These are phyloP conservation scores for Malassezia slooffiae DNA, from an alignment of 1,284 basidiomycete genomes.

Conservation along the genomic window DNA sequence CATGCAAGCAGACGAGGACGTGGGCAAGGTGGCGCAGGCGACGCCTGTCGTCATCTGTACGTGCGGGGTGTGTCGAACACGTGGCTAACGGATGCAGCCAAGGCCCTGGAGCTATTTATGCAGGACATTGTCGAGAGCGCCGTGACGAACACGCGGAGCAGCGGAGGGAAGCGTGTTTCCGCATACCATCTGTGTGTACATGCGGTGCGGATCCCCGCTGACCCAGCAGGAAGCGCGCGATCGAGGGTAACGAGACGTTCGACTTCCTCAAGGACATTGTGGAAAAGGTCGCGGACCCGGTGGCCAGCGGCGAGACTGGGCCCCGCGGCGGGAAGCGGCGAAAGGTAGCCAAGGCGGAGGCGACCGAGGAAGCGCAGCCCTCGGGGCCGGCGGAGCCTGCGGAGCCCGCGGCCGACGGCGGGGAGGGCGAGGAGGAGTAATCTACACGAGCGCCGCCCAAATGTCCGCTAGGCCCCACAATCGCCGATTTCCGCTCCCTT, in stretches of 20 bases:
- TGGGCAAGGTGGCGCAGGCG: slow-evolving; percentile 93
- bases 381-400: background rate
- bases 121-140: slow-evolving; percentile 73
- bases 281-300: slow-evolving; percentile 76
- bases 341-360: slow-evolving; percentile 17
- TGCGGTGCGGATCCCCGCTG: background rate
- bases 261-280: slow-evolving; percentile 95
- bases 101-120: slow-evolving; percentile 89
- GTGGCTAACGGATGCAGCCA: too few species aligned
- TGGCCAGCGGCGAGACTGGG: slow-evolving; percentile 41
- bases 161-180: slow-evolving; percentile 81
- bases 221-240: slow-evolving; percentile 70
- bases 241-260: slow-evolving; percentile 75
- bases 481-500: too few species aligned
- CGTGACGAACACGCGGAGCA: slow-evolving; percentile 65
- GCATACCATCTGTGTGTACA: slow-evolving; percentile 81
- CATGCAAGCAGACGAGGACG: slow-evolving; percentile 99
- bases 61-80: slow-evolving; percentile 46
- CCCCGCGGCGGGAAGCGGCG: slow-evolving; percentile 23
- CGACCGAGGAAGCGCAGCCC: slow-evolving; percentile 7
- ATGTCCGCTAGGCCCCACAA: too few species aligned
- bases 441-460: too few species aligned
- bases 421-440: background rate
- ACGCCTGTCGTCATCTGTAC: slow-evolving; percentile 94
- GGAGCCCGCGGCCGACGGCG: background rate